Evolutionary conservation across 169 alveolate genomes (phyloP), one percentile per base, ranked within the genome.

Genomic region (Babesia gibsoni): DNA sequence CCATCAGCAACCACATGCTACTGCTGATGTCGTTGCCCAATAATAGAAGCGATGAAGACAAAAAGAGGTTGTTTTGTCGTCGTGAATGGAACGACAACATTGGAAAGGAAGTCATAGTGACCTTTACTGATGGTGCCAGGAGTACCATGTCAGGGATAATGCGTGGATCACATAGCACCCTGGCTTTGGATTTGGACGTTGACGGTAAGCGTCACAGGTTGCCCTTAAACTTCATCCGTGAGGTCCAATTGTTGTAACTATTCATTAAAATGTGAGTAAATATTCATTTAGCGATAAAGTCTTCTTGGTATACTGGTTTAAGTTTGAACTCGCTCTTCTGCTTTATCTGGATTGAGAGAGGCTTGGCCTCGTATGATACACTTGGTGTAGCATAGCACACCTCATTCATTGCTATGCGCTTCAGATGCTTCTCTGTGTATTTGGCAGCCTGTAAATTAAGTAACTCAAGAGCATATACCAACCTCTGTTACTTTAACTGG

Each of bases 71-170:
- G 16, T 63, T 61, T 27, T 82, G 89, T 54, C 72, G 92, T 52
- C 64, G 82, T 45, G 92, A 82, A 22, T 87, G 92, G 92, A 82
- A 79, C 58, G 45, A 43, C 16, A 37, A 87, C 48, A 43, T 58
- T 20, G 92, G 92, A 0, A 73, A 68, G 22, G 66, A 75, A 35
- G 92, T 82, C 27, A 42, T 61, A 23, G 66, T 79, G 27, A 66
- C 58, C 36, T 79, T 85, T 65, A 82, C 74, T 52, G 81, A 84
- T n/a, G 61, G 43, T 7, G 74, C 32, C 5, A 52, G 53, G 46
- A 53, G 80, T 43, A 64, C 67, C 0, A 16, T 79, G 1, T 32
- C 37, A 20, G 92, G 92, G 35, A 67, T 67, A 27, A 52, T 85
- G 63, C 49, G 58, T 20, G 92, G 92, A 39, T 84, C 91, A 0